phyloP scores from a whole-genome alignment of 106 monocot genomes.

The Dendrobium catenatum region DNA sequence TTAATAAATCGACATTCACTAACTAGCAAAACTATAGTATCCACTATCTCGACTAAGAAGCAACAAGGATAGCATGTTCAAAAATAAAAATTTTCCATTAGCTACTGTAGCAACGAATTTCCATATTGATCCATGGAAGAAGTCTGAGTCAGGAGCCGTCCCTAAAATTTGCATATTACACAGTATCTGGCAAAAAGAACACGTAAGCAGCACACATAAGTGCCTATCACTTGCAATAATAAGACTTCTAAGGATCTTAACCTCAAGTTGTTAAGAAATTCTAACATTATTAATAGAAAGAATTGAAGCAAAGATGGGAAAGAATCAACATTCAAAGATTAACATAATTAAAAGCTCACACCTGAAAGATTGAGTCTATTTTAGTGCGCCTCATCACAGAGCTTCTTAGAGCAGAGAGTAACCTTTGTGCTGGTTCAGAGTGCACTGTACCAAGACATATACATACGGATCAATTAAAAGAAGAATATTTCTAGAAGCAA shows the following conservation, averaged over 20 bases:
- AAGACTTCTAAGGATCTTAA: not conserved
- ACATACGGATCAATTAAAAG: not conserved
- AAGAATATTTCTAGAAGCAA: not conserved
- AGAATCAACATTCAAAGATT: not conserved
- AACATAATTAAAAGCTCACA: constrained; percentile 13
- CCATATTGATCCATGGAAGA: not conserved
- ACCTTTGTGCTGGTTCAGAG: constrained; percentile 31
- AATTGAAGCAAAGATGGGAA: not conserved
- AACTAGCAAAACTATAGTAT: not conserved
- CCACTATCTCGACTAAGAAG: not conserved
- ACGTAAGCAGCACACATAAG: not conserved
- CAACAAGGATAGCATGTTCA: not conserved
- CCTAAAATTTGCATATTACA: not conserved
- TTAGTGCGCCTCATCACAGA: constrained; percentile 69
- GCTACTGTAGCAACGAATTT: not conserved
- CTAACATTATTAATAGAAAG: not conserved
- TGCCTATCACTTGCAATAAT: not conserved
- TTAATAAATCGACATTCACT: not conserved
- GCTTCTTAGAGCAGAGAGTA: constrained; percentile 56
- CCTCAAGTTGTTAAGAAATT: not conserved
- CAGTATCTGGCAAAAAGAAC: not conserved
- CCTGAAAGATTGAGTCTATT: constrained; percentile 36
- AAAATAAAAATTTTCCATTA: not conserved
- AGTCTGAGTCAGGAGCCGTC: not conserved
- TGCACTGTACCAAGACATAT: constrained; percentile 28